Evolutionary conservation across 257 asterid genomes (phyloP), one percentile per base, ranked within the genome.

Genomic region (Ehretia macrophylla): DNA sequence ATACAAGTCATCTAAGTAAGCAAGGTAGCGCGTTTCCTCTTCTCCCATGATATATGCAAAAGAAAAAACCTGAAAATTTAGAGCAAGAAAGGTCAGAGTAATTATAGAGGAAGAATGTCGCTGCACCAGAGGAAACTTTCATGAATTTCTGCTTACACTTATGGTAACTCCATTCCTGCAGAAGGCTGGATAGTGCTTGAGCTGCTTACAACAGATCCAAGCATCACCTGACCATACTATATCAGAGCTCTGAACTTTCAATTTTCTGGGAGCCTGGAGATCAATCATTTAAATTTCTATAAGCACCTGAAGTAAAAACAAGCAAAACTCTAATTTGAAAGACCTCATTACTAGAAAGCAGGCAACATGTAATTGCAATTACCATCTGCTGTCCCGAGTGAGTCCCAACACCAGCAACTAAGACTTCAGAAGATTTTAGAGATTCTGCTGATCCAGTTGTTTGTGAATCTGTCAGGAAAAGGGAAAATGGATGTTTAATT

Each of bases 1-100:
- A 0, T 73, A 87, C 35, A 84, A 23, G 52, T 87, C 95, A 57
- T 78, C 78, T 58, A 84, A 71, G 72, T 84, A 84, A 21, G 76
- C 90, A 13, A 84, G 63, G 56, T 51, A 68, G 53, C 59, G 69
- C 47, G 40, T 69, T 32, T 42, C 65, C 27, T 51, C 68, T 59
- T 73, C 71, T 6, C 27, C 72, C 73, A 44, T 59, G 64, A 80
- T 56, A 68, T 75, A 65, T 32, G 71, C 86, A 13, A 82, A 75
- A 47, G 88, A 82, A 60, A 69, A 53, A 48, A 67, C 75, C 95
- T 84, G 75, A 55, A 46, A n/a, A 56, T 60, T n/a, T 39, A 55
- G 37, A 45, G 62, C 32, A 48, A 72, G 40, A 14, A 14, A 20
- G 4, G 21, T 58, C 14, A 11, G 59, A 37, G 21, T 21, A 16